Conservation (phyloP, 2,329 filamentous ascomycete species). For the Alternaria ethzedia region DNA sequence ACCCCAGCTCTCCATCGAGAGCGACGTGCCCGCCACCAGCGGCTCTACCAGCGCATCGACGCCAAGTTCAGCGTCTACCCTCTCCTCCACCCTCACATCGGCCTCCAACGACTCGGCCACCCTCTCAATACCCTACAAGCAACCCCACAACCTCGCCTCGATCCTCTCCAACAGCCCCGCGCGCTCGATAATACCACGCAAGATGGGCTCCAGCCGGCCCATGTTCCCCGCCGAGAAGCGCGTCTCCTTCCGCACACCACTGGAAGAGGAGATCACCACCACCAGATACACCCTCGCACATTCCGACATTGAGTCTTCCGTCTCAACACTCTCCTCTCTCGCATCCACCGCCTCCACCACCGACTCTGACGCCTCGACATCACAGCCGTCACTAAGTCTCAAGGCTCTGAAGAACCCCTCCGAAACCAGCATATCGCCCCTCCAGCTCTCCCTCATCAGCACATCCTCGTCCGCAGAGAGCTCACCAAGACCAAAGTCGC, state of each 20-base stretch:
- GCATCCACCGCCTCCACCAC: constrained; percentile 20
- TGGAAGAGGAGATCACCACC: constrained; percentile 66
- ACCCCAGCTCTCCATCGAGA: constrained; percentile 44
- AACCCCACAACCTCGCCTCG: constrained; percentile 54
- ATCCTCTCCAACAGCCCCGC: constrained; percentile 56
- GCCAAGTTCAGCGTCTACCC: constrained; percentile 45
- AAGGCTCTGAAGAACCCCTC: constrained; percentile 16
- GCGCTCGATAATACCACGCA: constrained; percentile 43
- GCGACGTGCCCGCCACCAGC: constrained; percentile 24
- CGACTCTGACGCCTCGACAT: constrained; percentile 17
- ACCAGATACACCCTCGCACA: constrained; percentile 62
- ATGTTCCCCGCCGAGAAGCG: constrained; percentile 64
- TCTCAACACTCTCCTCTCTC: constrained; percentile 39
- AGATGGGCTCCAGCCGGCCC: constrained; percentile 51
- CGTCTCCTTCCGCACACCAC: constrained; percentile 61
- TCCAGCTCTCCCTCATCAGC: constrained; percentile 12
- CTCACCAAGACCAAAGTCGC: constrained; percentile 32
- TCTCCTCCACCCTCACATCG: constrained; percentile 50
- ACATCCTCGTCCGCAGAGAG: constrained; percentile 30
- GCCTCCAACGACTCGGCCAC: constrained; percentile 49
- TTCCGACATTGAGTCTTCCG: constrained; percentile 59
- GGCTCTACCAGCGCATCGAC: constrained; percentile 32
- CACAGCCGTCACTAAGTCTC: constrained; percentile 21
- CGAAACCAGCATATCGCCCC: constrained; percentile 21
- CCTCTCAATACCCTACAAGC: constrained; percentile 53